These are phyloP conservation scores for Gossypium turneri DNA, from an alignment of 345 rosid genomes.

Conservation along the genomic window DNA sequence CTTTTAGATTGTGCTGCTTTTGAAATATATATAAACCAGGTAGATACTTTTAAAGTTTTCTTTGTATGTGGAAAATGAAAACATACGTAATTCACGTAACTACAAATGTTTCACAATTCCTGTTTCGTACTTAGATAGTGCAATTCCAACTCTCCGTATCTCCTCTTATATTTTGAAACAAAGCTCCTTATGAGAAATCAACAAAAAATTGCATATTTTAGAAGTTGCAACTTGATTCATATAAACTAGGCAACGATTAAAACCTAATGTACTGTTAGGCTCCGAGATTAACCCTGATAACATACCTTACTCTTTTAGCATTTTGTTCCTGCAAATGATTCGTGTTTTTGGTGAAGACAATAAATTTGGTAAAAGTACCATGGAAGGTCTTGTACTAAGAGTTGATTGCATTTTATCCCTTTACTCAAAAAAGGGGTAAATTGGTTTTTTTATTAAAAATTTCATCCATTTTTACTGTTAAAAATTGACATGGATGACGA, in stretches of 20 bases:
- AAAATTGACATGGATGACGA: too few relatives aligned
- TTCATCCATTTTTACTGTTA: too few relatives aligned
- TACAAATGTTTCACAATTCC: neutral
- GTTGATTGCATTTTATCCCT: too few relatives aligned
- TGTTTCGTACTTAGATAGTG: neutral
- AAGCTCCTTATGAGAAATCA: neutral
- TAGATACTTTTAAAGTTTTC: neutral
- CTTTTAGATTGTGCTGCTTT: slow-evolving; percentile 1
- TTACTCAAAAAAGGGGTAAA: too few relatives aligned
- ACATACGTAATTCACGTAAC: neutral
- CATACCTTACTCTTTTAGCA: neutral
- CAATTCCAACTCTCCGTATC: neutral
- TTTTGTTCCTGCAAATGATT: slow-evolving; percentile 1
- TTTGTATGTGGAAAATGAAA: neutral
- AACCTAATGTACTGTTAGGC: neutral
- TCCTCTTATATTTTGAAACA: neutral
- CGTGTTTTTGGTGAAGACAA: neutral
- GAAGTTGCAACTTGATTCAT: neutral
- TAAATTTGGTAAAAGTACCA: neutral
- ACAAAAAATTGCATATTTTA: neutral
- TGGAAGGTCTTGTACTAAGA: too few relatives aligned
- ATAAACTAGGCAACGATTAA: neutral
- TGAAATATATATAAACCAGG: slow-evolving; percentile 1
- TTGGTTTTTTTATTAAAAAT: too few relatives aligned
- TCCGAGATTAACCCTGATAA: neutral